Evolutionary conservation across 2,329 filamentous ascomycete species (phyloP).

Genomic region (Pyrenophora graminea): DNA sequence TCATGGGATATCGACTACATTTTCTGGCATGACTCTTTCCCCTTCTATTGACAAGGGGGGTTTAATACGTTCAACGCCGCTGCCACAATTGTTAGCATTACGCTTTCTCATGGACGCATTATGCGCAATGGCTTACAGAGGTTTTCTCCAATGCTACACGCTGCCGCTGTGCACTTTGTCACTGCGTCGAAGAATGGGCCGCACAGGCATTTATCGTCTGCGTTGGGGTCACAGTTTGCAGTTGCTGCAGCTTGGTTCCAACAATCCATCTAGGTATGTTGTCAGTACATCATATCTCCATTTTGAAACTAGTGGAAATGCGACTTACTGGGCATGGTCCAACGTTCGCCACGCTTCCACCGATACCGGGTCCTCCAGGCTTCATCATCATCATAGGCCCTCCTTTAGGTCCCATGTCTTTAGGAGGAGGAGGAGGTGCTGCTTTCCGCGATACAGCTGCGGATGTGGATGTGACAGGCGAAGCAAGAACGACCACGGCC

Average conservation of each 20-base stretch:
- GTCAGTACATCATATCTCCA: slow-evolving; percentile 8
- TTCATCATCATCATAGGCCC: too few species aligned
- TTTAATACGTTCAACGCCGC: slow-evolving; percentile 21
- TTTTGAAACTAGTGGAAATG: not conserved
- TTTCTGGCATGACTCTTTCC: not conserved
- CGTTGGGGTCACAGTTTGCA: slow-evolving; percentile 38
- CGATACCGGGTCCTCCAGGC: slow-evolving; percentile 10
- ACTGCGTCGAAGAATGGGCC: slow-evolving; percentile 41
- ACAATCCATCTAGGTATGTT: slow-evolving; percentile 30
- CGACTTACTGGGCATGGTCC: slow-evolving; percentile 34
- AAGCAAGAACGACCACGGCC: not conserved
- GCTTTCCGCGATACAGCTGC: too few species aligned
- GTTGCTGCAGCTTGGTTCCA: slow-evolving; percentile 39
- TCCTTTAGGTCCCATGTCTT: too few species aligned
- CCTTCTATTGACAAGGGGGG: slow-evolving; percentile 9
- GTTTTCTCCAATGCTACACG: slow-evolving; percentile 38
- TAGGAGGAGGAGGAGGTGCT: too few species aligned
- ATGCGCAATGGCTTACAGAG: slow-evolving; percentile 29
- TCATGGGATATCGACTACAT: not conserved
- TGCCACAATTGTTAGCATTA: slow-evolving; percentile 9
- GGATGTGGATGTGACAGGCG: not conserved
- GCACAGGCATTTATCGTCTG: slow-evolving; percentile 38
- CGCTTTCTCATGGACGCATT: not conserved
- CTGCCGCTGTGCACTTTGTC: slow-evolving; percentile 32
- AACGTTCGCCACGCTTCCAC: slow-evolving; percentile 19